Evolutionary conservation across 2,329 filamentous ascomycete species (phyloP).

Genomic region (Penicillium sp.): DNA sequence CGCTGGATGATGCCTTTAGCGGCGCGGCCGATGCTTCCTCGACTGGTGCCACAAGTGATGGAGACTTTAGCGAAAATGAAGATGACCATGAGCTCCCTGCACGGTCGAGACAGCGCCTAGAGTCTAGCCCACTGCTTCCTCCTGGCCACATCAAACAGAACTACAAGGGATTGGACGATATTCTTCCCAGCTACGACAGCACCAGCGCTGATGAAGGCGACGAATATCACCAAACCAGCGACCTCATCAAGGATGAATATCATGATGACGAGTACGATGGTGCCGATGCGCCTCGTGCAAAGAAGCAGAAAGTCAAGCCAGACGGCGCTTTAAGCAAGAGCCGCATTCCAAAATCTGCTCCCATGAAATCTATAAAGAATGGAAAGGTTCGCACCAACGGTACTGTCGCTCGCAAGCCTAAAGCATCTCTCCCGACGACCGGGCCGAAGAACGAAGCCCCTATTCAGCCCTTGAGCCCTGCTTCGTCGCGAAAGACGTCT

Average conservation of each 20-base stretch:
- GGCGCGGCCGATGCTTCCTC: conserved; percentile 75
- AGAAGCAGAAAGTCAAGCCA: conserved; percentile 51
- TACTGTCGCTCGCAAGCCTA: conserved; percentile 33
- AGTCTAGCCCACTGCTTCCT: conserved; percentile 42
- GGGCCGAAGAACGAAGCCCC: conserved; percentile 27
- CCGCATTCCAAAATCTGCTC: conserved; percentile 26
- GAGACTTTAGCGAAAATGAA: conserved; percentile 59
- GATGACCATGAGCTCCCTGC: conserved; percentile 51
- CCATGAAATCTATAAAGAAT: conserved; percentile 27
- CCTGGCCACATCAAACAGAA: conserved; percentile 44
- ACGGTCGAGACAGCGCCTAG: conserved; percentile 40
- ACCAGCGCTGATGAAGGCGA: conserved; percentile 61
- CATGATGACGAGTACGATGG: conserved; percentile 42
- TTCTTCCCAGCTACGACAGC: conserved; percentile 54
- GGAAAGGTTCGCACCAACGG: conserved; percentile 30
- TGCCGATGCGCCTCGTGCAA: conserved; percentile 41
- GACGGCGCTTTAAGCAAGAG: conserved; percentile 26
- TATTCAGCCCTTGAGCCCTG: conserved; percentile 33
- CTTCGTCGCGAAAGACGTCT: conserved; percentile 51
- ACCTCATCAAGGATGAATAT: conserved; percentile 53
- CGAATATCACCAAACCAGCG: conserved; percentile 51
- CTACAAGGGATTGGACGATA: conserved; percentile 50
- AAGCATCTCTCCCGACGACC: neutral
- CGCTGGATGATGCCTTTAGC: conserved; percentile 88
- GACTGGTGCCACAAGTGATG: conserved; percentile 77